Conservation (phyloP, 106 monocot genomes). For the Dendrobium huoshanense region DNA sequence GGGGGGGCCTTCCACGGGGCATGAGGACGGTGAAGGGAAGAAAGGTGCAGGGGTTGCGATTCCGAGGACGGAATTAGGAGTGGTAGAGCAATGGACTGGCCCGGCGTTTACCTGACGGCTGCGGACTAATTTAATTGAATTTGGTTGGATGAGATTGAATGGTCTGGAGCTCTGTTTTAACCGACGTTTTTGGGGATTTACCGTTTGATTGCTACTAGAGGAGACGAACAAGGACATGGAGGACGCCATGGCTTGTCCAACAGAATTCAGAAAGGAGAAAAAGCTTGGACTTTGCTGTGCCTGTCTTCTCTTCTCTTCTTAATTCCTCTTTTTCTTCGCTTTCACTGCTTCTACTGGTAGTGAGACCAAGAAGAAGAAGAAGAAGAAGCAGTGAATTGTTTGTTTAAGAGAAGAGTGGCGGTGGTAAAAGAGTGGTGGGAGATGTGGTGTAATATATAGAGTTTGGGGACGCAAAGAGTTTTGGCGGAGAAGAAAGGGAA, state of each 20-base stretch:
- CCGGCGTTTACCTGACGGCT: neutral
- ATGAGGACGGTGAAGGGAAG: neutral
- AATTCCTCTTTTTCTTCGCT: neutral
- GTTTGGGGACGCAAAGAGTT: neutral
- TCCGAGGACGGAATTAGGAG: constrained; percentile 11
- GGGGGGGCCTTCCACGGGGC: no score
- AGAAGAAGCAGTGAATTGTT: no score
- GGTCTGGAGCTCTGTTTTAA: neutral
- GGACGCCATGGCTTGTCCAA: neutral
- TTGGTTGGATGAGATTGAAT: neutral
- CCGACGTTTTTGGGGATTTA: neutral
- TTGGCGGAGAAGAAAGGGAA: neutral
- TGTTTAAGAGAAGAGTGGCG: no score
- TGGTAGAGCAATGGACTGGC: constrained; percentile 1
- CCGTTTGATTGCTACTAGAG: neutral
- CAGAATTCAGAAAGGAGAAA: neutral
- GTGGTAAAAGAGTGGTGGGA: no score
- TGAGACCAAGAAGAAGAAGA: no score
- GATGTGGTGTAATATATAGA: neutral
- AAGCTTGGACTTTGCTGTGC: neutral
- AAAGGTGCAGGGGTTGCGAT: neutral
- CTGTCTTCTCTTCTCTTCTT: no score
- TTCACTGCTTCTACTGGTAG: neutral
- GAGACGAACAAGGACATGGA: neutral
- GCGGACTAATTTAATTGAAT: neutral